A percentile compares a stretch with the other conserved stretches of the same genome.
These are phyloP conservation scores for Blastobotrys petasosporus DNA, from an alignment of 1,139 yeast species.

Conservation along the genomic window DNA sequence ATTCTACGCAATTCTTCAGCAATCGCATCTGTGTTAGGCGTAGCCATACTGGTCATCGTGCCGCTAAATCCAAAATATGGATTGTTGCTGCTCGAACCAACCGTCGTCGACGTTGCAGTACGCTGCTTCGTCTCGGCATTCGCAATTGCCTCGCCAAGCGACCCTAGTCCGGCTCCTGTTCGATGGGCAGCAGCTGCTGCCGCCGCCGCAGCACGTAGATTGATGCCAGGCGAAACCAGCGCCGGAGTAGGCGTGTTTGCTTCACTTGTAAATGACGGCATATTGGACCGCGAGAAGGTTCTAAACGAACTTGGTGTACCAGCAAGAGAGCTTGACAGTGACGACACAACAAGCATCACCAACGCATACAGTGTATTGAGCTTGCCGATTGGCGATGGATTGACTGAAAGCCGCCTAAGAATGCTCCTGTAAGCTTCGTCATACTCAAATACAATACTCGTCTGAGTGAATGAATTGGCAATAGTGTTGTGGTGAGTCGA, in stretches of 20 bases:
- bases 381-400: constrained; percentile 30
- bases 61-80: background rate
- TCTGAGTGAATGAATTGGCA: background rate
- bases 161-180: constrained; percentile 12
- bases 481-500: background rate
- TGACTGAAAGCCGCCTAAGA: constrained; percentile 25
- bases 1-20: constrained; percentile 30
- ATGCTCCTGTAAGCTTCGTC: constrained; percentile 28
- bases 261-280: constrained; percentile 23
- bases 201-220: background rate
- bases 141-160: constrained; percentile 26
- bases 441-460: constrained; percentile 19
- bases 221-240: constrained; percentile 9
- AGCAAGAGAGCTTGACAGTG: constrained; percentile 17
- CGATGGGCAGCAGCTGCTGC: background rate
- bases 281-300: constrained; percentile 22
- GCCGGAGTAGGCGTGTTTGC: constrained; percentile 11
- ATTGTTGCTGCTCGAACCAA: constrained; percentile 3
- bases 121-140: constrained; percentile 27
- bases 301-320: constrained; percentile 21
- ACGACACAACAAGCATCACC: constrained; percentile 29
- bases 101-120: constrained; percentile 8
- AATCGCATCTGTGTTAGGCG: constrained; percentile 32
- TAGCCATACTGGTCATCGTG: background rate
- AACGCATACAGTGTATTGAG: constrained; percentile 27